Percentiles rank a stretch among this genome's conserved stretches.
phyloP scores from a whole-genome alignment of 345 rosid genomes.

The Noccaea caerulescens region DNA sequence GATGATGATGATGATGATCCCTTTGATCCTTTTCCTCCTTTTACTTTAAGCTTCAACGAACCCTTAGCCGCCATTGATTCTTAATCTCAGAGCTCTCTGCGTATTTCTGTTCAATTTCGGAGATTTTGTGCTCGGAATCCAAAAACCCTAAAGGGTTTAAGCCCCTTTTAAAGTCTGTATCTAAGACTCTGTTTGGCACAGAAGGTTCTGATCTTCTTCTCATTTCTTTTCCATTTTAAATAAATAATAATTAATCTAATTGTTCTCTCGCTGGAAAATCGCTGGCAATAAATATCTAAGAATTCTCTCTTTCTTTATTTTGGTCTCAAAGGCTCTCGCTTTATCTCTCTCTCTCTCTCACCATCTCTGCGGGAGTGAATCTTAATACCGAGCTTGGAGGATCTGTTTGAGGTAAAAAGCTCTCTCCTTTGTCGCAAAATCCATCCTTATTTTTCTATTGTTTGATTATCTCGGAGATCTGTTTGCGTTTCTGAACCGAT shows the following conservation, averaged over 20 bases:
- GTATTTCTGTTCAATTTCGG: background rate
- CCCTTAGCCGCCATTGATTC: constrained; percentile 58
- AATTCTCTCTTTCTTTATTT: background rate
- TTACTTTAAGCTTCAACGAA: constrained; percentile 54
- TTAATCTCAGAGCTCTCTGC: constrained; percentile 21
- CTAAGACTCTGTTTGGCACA: background rate
- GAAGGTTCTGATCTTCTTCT: constrained; percentile 7
- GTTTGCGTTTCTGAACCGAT: constrained; percentile 18
- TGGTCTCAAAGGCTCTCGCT: constrained; percentile 3
- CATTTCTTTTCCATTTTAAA: background rate
- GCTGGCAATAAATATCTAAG: constrained; percentile 34
- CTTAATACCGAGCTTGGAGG: constrained; percentile 34
- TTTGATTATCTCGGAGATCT: background rate
- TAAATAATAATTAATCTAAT: background rate
- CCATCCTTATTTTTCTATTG: background rate
- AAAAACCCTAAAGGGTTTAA: constrained; percentile 43
- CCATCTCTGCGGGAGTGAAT: constrained; percentile 32
- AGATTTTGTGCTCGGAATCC: constrained; percentile 1
- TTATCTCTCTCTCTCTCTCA: constrained; percentile 6
- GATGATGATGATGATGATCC: constrained; percentile 29
- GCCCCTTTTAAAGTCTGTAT: constrained; percentile 12
- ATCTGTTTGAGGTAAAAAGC: constrained; percentile 38
- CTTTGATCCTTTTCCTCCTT: constrained; percentile 53
- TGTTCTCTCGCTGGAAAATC: constrained; percentile 30
- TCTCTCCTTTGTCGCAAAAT: background rate